These are phyloP conservation scores for Rehmannia glutinosa DNA, from an alignment of 257 asterid genomes.

Conservation along the genomic window DNA sequence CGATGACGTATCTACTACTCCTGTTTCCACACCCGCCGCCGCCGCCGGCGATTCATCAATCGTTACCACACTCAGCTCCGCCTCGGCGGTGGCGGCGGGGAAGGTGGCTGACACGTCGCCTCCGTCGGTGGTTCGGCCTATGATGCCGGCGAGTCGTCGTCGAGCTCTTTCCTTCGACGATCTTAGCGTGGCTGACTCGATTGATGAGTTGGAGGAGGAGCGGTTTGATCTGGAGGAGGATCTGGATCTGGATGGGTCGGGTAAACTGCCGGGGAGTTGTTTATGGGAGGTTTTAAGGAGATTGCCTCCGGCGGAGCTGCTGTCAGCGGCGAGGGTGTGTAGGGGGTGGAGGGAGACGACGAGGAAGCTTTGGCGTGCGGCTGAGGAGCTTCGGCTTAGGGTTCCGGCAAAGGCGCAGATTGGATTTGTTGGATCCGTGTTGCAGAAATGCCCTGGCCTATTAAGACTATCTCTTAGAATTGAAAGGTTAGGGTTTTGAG, in stretches of 20 bases:
- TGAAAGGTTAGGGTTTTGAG: constrained; percentile 65
- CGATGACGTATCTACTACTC: constrained; percentile 23
- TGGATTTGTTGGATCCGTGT: constrained; percentile 79
- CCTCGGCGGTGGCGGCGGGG: constrained; percentile 30
- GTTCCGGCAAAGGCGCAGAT: constrained; percentile 76
- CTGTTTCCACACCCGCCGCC: constrained; percentile 30
- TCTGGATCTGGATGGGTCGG: constrained; percentile 41
- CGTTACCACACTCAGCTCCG: constrained; percentile 20
- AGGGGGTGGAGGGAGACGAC: constrained; percentile 81
- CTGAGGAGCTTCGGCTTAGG: constrained; percentile 82
- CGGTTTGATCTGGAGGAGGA: constrained; percentile 36
- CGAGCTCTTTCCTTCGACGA: constrained; percentile 82
- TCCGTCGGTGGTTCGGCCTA: constrained; percentile 24
- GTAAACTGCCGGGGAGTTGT: constrained; percentile 52
- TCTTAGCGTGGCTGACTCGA: constrained; percentile 40
- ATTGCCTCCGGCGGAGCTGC: constrained; percentile 66
- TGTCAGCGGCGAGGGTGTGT: constrained; percentile 78
- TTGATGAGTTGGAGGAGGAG: constrained; percentile 37
- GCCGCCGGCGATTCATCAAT: constrained; percentile 24
- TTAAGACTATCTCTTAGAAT: constrained; percentile 62
- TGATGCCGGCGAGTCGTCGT: constrained; percentile 40
- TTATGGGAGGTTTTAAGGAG: constrained; percentile 88
- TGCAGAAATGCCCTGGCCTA: constrained; percentile 84
- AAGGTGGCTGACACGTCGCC: constrained; percentile 23
- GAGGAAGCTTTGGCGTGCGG: constrained; percentile 71